These are phyloP conservation scores for Candolleomyces eurysporus DNA, from an alignment of 768 basidiomycete genomes.

Conservation along the genomic window DNA sequence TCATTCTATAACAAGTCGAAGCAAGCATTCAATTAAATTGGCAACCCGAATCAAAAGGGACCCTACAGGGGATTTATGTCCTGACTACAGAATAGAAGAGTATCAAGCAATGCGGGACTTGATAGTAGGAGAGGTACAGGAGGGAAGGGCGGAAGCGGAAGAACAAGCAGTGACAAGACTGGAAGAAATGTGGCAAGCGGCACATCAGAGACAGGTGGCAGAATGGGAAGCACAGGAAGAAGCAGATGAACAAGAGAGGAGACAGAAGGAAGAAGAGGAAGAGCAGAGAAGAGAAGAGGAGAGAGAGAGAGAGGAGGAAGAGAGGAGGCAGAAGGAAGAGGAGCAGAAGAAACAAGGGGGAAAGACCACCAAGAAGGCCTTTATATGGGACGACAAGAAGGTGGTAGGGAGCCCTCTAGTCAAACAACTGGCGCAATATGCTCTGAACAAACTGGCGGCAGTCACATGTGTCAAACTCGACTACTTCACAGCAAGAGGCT, in stretches of 20 bases:
- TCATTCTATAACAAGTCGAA: not conserved
- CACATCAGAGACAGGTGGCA: not conserved
- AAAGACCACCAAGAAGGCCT: not conserved
- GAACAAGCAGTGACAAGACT: not conserved
- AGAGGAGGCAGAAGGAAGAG: not conserved
- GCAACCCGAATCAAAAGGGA: not conserved
- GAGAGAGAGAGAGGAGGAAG: not conserved
- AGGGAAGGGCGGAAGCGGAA: not conserved
- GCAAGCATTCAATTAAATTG: not conserved
- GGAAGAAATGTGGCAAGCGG: not conserved
- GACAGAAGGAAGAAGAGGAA: not conserved
- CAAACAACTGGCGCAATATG: not conserved
- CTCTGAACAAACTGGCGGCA: not conserved
- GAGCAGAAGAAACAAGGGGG: not conserved
- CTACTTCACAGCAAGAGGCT: not conserved
- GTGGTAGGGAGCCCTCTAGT: not conserved
- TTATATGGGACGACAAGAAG: not conserved
- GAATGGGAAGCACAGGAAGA: not conserved
- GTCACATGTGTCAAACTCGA: not conserved
- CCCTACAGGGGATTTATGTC: not conserved
- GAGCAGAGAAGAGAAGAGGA: not conserved
- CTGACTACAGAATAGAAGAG: not conserved
- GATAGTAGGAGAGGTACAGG: not conserved
- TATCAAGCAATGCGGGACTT: not conserved
- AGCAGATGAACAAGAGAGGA: not conserved